Percentiles rank a stretch among this genome's conserved stretches.
phyloP scores from a whole-genome alignment of 345 rosid genomes.

The Orychophragmus violaceus region DNA sequence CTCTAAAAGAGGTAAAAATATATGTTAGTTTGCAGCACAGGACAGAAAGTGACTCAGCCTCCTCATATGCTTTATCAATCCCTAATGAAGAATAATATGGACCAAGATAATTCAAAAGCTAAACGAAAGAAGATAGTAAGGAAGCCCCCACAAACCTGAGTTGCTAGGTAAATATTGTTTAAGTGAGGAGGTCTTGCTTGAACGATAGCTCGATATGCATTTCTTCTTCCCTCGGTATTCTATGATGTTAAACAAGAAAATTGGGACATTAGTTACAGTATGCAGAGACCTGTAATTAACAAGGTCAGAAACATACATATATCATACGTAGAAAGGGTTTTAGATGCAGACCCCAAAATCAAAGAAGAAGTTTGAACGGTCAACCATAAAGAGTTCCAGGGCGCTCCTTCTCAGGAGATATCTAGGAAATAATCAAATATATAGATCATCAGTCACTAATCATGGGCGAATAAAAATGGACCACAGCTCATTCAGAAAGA shows the following conservation, averaged over 20 bases:
- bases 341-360: slow-evolving; percentile 69
- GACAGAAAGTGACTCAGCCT: slow-evolving; percentile 12
- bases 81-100: slow-evolving; percentile 1
- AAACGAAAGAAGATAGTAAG: background rate
- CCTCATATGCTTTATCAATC: slow-evolving; percentile 4
- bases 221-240: slow-evolving; percentile 82
- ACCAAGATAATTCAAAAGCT: slow-evolving; percentile 16
- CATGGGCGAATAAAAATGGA: background rate
- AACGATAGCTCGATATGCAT: slow-evolving; percentile 89
- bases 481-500: slow-evolving; percentile 4
- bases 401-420: slow-evolving; percentile 96
- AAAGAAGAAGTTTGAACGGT: slow-evolving; percentile 93
- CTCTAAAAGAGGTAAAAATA: slow-evolving; percentile 48
- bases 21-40: slow-evolving; percentile 19
- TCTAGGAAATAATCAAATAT: slow-evolving; percentile 36
- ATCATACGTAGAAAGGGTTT: slow-evolving; percentile 8
- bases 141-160: slow-evolving; percentile 63
- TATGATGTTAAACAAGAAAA: slow-evolving; percentile 26
- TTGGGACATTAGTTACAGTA: slow-evolving; percentile 6
- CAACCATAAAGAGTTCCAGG: slow-evolving; percentile 93
- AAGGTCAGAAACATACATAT: slow-evolving; percentile 1
- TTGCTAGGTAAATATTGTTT: slow-evolving; percentile 86
- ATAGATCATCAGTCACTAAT: slow-evolving; percentile 18
- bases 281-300: slow-evolving; percentile 3
- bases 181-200: slow-evolving; percentile 85